A percentile compares a stretch with the other conserved stretches of the same genome.
These are phyloP conservation scores for Ogataea salicorniae DNA, from an alignment of 805 yeast species.

Conservation along the genomic window DNA sequence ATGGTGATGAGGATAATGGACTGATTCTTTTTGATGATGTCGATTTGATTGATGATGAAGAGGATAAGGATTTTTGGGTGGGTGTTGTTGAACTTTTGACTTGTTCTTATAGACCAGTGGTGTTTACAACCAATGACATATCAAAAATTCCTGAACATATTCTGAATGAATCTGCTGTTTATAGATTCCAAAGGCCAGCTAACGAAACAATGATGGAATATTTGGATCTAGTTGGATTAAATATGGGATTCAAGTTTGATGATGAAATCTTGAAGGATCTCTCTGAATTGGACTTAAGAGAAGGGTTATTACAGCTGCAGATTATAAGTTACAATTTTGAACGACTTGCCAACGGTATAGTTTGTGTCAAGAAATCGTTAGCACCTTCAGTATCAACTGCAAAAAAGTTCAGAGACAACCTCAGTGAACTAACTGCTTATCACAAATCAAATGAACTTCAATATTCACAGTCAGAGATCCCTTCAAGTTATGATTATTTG, in stretches of 20 bases:
- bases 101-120: conserved; percentile 31
- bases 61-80: conserved; percentile 78
- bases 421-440: too few relatives aligned
- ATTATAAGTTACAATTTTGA: conserved; percentile 21
- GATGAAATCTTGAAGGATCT: conserved; percentile 13
- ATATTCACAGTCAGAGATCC: neutral
- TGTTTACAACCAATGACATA: conserved; percentile 28
- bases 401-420: too few relatives aligned
- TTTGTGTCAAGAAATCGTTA: too few relatives aligned
- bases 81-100: conserved; percentile 56
- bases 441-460: neutral
- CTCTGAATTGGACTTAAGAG: conserved; percentile 20
- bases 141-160: conserved; percentile 25
- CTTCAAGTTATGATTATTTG: neutral
- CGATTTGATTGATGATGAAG: conserved; percentile 68
- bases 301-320: conserved; percentile 27
- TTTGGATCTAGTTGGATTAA: conserved; percentile 23
- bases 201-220: conserved; percentile 13
- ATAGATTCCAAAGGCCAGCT: conserved; percentile 12
- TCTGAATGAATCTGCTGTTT: conserved; percentile 26
- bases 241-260: conserved; percentile 24
- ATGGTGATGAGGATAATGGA: conserved; percentile 31
- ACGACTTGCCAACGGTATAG: conserved; percentile 7
- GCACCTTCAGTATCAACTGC: too few relatives aligned
- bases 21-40: conserved; percentile 81